Evolutionary conservation across 2,329 filamentous ascomycete species (phyloP), one percentile per base, ranked within the genome.

Genomic region (Cyphellophora attinorum): DNA sequence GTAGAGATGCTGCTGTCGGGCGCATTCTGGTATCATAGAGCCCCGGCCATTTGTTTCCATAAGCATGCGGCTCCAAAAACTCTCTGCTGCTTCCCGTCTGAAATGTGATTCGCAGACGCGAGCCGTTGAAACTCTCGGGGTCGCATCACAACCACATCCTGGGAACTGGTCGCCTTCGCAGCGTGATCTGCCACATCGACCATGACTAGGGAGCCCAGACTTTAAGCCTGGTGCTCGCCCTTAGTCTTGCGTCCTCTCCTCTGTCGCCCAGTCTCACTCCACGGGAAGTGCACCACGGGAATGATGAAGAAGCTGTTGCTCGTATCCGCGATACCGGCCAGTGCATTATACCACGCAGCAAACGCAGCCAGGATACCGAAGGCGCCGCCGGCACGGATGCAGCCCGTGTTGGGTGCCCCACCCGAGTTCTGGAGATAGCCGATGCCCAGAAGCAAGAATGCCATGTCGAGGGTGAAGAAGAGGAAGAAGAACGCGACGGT

Each of bases 271-370:
- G 81, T 81, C 51, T 82, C 80, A 23, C 83, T 89, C 89, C 89
- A 95, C 35, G 88, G 89, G 71, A 95, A 93, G 70, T 94, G 86
- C 51, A 82, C 79, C 44, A 95, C 86, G 33, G 88, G 89, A 42
- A 93, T 76, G 59, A 91, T 71, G 70, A 94, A 91, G 77, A 94
- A 94, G 68, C 85, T 91, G 52, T 70, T 70, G 48, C 57, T 63
- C 34, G 52, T 59, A 48, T 91, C 84, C 42, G 81, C 79, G 38
- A 91, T 74, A 74, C 84, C 84, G 34, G 83, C 82, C 40, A 89
- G 68, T 23, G 85, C 84, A 29, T 85, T 86, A 62, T 89, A 93
- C 85, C 85, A 93, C 3, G 85, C 84, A 37, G 84, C 54, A 55
- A 93, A 91, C 0, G 84, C 81, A 1, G 84, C 76, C 5, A 91